Evolutionary conservation across 2,329 filamentous ascomycete species (phyloP), one percentile per base, ranked within the genome.

Genomic region (Fusarium continuum): DNA sequence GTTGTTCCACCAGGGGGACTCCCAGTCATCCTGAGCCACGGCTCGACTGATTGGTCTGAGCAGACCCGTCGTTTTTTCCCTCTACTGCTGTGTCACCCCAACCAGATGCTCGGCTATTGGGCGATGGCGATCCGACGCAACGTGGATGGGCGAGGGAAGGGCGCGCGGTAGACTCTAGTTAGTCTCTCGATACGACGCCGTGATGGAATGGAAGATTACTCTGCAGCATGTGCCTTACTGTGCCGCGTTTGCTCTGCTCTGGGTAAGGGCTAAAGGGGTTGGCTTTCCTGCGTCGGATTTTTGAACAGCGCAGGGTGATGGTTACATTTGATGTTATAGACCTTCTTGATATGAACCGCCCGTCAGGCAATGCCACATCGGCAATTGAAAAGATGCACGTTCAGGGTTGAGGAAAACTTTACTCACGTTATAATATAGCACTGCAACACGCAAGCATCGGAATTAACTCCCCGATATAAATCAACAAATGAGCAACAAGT

Each of bases 211-310:
- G n/a, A 19, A 41, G 38, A 19, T 41, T 17, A 19, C 38, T 41
- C n/a, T 41, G 38, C 25, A 40, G 22, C 8, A 40, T 40, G 36
- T 17, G 10, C 17, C 28, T 20, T 36, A 9, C 32, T 47, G 43
- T 46, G 43, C 47, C 38, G 51, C 25, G 23, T 35, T 55, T 50
- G 46, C 20, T 29, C 32, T 53, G 47, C n/a, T n/a, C n/a, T n/a
- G 52, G 39, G 32, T 56, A 56, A 47, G 53, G 53, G 32, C n/a
- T n/a, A n/a, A n/a, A n/a, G n/a, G n/a, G n/a, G n/a, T n/a, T n/a
- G n/a, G n/a, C n/a, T 38, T 52, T 32, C 26, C 20, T 55, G 53
- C 39, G n/a, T 25, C 20, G 56, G 53, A 31, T 59, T 53, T 41
- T 58, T 36, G 14, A 19, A 11, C 14, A 29, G 46, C 20, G 26